Conservation (phyloP, 768 basidiomycete genomes). For the Cyathus striatus region DNA sequence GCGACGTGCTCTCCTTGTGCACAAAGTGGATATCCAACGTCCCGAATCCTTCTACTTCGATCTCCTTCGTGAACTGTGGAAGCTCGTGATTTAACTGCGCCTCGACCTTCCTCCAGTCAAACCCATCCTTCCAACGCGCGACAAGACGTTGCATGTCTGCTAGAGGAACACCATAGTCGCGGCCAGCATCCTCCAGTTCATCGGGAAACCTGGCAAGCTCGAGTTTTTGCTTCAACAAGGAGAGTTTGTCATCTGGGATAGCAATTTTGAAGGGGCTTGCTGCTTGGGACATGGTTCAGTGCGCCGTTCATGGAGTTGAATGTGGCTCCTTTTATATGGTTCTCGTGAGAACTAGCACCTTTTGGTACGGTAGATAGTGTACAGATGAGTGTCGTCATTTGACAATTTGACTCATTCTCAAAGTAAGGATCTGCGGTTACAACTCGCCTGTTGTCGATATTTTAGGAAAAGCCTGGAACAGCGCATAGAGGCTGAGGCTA, state of each 20-base stretch:
- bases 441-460: too few relatives aligned
- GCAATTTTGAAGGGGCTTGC: slow-evolving; percentile 14
- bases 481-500: too few relatives aligned
- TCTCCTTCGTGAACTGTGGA: slow-evolving; percentile 45
- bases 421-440: too few relatives aligned
- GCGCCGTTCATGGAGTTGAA: too few relatives aligned
- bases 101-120: slow-evolving; percentile 39
- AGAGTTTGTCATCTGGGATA: slow-evolving; percentile 10
- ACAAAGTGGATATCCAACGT: slow-evolving; percentile 42
- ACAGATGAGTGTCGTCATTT: too few relatives aligned
- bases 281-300: too few relatives aligned
- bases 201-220: slow-evolving; percentile 13
- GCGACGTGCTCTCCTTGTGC: slow-evolving; percentile 35
- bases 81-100: slow-evolving; percentile 36
- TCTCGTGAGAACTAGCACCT: too few relatives aligned
- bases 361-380: too few relatives aligned
- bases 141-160: slow-evolving; percentile 33
- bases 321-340: too few relatives aligned
- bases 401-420: too few relatives aligned
- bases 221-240: slow-evolving; percentile 12
- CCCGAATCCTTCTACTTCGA: slow-evolving; percentile 36
- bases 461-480: too few relatives aligned
- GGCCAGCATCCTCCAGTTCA: slow-evolving; percentile 13
- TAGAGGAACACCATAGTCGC: slow-evolving; percentile 36
- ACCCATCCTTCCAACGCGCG: slow-evolving; percentile 34